These are phyloP conservation scores for Lentinula raphanica DNA, from an alignment of 768 basidiomycete genomes.

Conservation along the genomic window DNA sequence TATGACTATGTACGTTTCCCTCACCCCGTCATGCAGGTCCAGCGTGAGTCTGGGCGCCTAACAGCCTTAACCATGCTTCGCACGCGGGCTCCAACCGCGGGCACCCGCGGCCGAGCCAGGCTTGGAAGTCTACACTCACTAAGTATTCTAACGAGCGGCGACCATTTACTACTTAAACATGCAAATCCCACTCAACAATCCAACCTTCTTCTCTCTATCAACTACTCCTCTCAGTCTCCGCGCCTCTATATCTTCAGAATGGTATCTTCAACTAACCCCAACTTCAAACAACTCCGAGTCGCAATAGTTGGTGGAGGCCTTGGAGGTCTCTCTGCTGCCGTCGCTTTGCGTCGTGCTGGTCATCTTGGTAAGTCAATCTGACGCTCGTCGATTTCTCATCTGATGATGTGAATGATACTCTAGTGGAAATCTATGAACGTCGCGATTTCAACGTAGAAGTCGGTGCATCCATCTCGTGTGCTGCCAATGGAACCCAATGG, in stretches of 20 bases:
- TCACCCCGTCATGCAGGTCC: background rate
- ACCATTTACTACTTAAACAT: background rate
- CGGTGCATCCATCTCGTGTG: constrained; percentile 28
- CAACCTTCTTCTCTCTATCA: background rate
- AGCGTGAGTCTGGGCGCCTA: background rate
- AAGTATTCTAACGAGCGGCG: background rate
- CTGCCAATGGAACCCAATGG: constrained; percentile 29
- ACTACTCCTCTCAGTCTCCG: background rate
- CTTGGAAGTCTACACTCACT: background rate
- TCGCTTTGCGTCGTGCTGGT: constrained; percentile 19
- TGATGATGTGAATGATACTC: background rate
- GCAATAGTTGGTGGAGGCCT: constrained; percentile 17
- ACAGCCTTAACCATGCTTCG: background rate
- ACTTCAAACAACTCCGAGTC: constrained; percentile 15
- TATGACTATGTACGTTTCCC: background rate
- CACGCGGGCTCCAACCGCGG: background rate
- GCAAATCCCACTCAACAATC: background rate
- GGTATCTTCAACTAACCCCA: background rate
- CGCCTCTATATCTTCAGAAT: background rate
- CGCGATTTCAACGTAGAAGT: constrained; percentile 27
- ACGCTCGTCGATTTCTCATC: background rate
- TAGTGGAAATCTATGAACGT: constrained; percentile 25
- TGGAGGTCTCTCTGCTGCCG: constrained; percentile 22
- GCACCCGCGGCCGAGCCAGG: background rate
- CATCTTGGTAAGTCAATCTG: constrained; percentile 11